Evolutionary conservation across 2,329 filamentous ascomycete species (phyloP).

Genomic region (Juglanconis juglandina): DNA sequence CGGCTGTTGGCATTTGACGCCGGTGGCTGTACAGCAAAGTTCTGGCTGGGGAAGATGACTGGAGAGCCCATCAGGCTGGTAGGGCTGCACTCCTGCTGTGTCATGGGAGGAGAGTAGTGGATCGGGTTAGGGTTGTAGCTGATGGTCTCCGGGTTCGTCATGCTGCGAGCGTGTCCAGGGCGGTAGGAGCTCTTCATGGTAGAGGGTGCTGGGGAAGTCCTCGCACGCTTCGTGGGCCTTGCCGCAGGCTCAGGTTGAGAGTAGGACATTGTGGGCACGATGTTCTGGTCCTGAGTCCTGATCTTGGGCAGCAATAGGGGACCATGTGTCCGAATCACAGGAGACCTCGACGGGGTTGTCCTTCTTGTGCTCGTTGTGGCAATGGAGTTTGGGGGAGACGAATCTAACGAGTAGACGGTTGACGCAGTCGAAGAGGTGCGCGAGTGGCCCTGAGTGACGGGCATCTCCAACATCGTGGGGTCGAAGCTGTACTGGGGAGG

Average conservation of each 20-base stretch:
- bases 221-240: conserved; percentile 57
- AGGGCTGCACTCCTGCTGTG: conserved; percentile 31
- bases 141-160: conserved; percentile 58
- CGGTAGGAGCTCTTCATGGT: conserved; percentile 32
- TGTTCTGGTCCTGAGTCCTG: conserved; percentile 75
- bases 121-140: conserved; percentile 35
- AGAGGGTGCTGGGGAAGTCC: conserved; percentile 48
- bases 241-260: conserved; percentile 9
- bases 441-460: conserved; percentile 52
- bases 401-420: conserved; percentile 62
- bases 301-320: conserved; percentile 82
- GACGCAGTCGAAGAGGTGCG: conserved; percentile 65
- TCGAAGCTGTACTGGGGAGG: conserved; percentile 55
- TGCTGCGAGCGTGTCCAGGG: conserved; percentile 54
- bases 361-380: conserved; percentile 53
- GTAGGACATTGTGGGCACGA: conserved; percentile 50
- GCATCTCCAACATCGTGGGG: conserved; percentile 52
- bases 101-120: conserved; percentile 32
- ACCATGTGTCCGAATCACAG: conserved; percentile 69
- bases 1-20: conserved; percentile 31
- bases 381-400: conserved; percentile 62
- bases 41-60: conserved; percentile 47
- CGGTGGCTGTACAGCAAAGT: conserved; percentile 27
- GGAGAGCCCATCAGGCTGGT: conserved; percentile 63
- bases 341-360: conserved; percentile 67